These are phyloP conservation scores for Peniophora sp. DNA, from an alignment of 1,284 basidiomycete species.

Conservation along the genomic window DNA sequence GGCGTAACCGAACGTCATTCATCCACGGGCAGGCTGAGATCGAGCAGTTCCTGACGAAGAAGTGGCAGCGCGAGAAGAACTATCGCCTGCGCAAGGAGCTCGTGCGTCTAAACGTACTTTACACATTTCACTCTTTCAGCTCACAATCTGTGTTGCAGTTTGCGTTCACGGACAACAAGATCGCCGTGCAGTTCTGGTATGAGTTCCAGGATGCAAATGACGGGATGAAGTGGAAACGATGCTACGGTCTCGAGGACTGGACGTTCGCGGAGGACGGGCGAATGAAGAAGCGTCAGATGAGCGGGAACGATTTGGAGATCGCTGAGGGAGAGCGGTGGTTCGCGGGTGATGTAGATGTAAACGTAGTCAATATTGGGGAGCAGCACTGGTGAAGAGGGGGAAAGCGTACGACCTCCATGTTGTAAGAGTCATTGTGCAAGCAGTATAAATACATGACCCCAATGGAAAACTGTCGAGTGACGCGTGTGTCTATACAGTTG, in stretches of 20 bases:
- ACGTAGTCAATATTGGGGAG: constrained; percentile 19
- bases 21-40: constrained; percentile 39
- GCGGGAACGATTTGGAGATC: constrained; percentile 50
- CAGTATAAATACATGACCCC: too few species aligned
- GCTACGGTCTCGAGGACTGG: constrained; percentile 57
- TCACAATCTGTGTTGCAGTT: constrained; percentile 63
- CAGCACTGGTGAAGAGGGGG: constrained; percentile 21
- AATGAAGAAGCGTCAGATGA: constrained; percentile 53
- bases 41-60: constrained; percentile 40
- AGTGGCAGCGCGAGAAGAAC: constrained; percentile 43
- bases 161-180: constrained; percentile 47
- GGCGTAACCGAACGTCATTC: constrained; percentile 55
- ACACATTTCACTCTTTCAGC: constrained; percentile 23
- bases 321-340: constrained; percentile 48
- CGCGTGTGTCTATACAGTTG: too few species aligned
- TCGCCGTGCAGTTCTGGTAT: constrained; percentile 60
- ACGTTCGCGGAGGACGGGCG: constrained; percentile 45
- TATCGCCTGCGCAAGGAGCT: constrained; percentile 19
- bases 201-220: constrained; percentile 39
- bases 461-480: too few species aligned
- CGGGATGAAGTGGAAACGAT: constrained; percentile 40
- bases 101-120: not conserved
- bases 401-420: too few species aligned
- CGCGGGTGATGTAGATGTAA: constrained; percentile 28
- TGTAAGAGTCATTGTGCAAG: too few species aligned